Evolutionary conservation across 108 stramenopile genomes (phyloP).

Genomic region (Nitzschia sp.): DNA sequence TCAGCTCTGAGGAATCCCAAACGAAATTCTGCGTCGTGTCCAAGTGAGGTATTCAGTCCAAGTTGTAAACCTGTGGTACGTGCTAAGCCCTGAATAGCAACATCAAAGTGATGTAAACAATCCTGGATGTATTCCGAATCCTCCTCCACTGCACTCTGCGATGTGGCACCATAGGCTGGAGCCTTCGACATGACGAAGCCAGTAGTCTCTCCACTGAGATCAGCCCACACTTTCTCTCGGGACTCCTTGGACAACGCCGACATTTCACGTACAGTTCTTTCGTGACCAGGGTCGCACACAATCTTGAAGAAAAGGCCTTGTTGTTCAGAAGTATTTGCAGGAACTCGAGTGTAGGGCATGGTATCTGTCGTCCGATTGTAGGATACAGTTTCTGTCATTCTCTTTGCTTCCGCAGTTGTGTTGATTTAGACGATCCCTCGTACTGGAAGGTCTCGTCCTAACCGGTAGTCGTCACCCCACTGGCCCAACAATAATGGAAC

Average conservation of each 20-base stretch:
- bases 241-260: slow-evolving; percentile 9
- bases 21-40: slow-evolving; percentile 23
- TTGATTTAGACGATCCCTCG: too few relatives aligned
- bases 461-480: too few relatives aligned
- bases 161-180: background rate
- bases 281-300: slow-evolving; percentile 19
- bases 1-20: slow-evolving; percentile 7
- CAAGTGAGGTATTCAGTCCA: background rate
- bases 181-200: background rate
- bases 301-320: slow-evolving; percentile 15
- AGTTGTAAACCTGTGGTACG: background rate
- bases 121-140: slow-evolving; percentile 1
- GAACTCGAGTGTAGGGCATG: background rate
- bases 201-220: slow-evolving; percentile 3
- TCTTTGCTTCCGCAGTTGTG: too few relatives aligned
- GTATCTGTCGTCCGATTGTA: background rate
- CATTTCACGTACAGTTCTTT: slow-evolving; percentile 11
- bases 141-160: background rate
- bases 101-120: background rate
- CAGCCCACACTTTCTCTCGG: slow-evolving; percentile 18
- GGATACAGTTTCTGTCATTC: too few relatives aligned
- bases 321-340: background rate
- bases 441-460: too few relatives aligned
- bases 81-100: background rate
- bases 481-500: too few relatives aligned